phyloP scores from a whole-genome alignment of 2,329 filamentous ascomycete genomes.

The Raffaelea ambrosiae region DNA sequence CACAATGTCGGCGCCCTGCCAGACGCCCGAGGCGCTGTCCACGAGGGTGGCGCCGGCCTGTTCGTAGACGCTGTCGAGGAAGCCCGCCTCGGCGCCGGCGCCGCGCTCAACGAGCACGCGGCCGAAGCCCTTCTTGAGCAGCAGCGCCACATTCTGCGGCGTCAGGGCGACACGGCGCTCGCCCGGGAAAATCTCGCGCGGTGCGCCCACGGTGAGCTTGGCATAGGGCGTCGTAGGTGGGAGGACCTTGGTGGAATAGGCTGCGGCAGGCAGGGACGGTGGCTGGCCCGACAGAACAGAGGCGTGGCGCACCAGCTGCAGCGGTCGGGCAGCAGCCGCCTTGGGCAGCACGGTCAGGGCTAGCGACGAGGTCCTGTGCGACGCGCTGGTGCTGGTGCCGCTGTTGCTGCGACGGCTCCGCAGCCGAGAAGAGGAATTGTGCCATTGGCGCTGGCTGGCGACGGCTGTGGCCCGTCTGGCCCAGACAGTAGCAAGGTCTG shows the following conservation, averaged over 20 bases:
- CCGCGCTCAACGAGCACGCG: conserved; percentile 71
- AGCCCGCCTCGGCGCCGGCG: conserved; percentile 70
- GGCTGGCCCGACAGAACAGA: conserved; percentile 23
- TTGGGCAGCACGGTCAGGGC: conserved; percentile 14
- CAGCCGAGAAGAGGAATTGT: conserved; percentile 25
- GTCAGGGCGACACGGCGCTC: conserved; percentile 81
- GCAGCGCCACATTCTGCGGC: conserved; percentile 70
- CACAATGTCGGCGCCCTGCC: conserved; percentile 67
- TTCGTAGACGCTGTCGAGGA: conserved; percentile 68
- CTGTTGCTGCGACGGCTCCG: conserved; percentile 19
- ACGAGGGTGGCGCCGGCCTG: conserved; percentile 71
- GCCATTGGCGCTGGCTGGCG: conserved; percentile 22
- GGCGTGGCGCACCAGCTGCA: conserved; percentile 31
- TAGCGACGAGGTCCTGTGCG: conserved; percentile 10
- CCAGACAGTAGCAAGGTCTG: no score
- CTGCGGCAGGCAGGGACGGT: conserved; percentile 5
- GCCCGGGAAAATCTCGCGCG: conserved; percentile 66
- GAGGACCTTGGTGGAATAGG: conserved; percentile 31
- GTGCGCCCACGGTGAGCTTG: conserved; percentile 68
- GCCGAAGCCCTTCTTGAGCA: conserved; percentile 79
- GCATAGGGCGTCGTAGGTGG: conserved; percentile 54
- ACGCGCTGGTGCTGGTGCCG: no score
- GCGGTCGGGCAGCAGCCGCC: conserved; percentile 14
- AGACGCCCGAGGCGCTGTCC: conserved; percentile 55
- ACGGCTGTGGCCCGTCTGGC: background rate